Evolutionary conservation across 768 basidiomycete species (phyloP).

Genomic region (Suillus subluteus): DNA sequence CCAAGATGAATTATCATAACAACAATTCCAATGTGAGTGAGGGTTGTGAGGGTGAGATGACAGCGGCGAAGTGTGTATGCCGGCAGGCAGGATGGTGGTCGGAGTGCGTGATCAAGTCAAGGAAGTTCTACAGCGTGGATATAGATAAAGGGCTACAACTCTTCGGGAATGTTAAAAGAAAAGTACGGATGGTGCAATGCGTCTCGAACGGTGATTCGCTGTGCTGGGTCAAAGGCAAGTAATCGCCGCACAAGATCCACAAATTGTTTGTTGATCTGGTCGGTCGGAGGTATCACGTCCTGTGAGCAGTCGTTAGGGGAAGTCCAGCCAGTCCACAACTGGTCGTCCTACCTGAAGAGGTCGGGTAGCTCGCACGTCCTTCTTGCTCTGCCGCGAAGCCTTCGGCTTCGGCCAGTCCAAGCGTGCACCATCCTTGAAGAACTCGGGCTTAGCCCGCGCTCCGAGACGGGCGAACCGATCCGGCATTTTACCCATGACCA

Average conservation of each 20-base stretch:
- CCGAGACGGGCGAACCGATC: constrained; percentile 78
- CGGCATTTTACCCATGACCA: constrained; percentile 98
- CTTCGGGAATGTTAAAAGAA: constrained; percentile 63
- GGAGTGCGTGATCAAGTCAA: constrained; percentile 13
- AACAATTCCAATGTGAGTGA: constrained; percentile 31
- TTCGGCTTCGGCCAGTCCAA: constrained; percentile 93
- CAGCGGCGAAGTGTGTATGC: constrained; percentile 5
- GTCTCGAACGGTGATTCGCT: constrained; percentile 85
- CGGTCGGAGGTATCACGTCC: constrained; percentile 85
- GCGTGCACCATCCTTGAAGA: constrained; percentile 84
- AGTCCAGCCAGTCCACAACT: constrained; percentile 26
- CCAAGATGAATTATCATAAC: constrained; percentile 40
- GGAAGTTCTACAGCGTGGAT: constrained; percentile 35
- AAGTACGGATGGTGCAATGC: constrained; percentile 92
- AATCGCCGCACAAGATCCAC: constrained; percentile 86
- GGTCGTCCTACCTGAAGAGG: constrained; percentile 59
- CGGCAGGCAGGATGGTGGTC: constrained; percentile 2
- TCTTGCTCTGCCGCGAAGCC: constrained; percentile 87
- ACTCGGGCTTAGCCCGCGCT: constrained; percentile 85
- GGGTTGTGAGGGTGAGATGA: constrained; percentile 16
- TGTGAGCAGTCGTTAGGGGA: constrained; percentile 32
- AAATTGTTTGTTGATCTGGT: constrained; percentile 78
- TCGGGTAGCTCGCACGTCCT: constrained; percentile 89
- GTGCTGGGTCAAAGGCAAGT: constrained; percentile 87
- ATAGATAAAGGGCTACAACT: constrained; percentile 57